Conservation (phyloP, 371 early-diverging fungal genomes). For the Lichtheimia corymbifera region DNA sequence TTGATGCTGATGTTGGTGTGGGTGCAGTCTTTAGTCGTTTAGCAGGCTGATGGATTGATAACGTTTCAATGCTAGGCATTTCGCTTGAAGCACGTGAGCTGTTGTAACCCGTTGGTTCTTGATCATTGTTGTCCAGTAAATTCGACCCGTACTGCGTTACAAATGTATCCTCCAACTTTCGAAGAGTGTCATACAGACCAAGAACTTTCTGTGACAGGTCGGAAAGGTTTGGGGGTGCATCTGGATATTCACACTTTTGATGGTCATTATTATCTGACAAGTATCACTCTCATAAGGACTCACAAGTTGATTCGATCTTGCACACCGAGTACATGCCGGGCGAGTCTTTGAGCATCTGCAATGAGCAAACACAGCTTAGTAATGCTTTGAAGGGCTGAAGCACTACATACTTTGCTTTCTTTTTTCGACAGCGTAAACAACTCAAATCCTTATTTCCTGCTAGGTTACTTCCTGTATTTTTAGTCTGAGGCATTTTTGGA, state of each 20-base stretch:
- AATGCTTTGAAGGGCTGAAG: neutral
- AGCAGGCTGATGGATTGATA: neutral
- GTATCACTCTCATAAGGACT: neutral
- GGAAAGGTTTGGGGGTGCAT: constrained; percentile 50
- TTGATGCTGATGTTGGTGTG: neutral
- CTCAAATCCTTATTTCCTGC: constrained; percentile 39
- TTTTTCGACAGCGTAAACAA: constrained; percentile 52
- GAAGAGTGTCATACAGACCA: constrained; percentile 40
- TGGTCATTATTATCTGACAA: neutral
- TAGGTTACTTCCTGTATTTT: too few species aligned
- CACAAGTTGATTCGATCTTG: constrained; percentile 52
- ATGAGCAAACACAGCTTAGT: neutral
- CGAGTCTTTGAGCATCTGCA: constrained; percentile 52
- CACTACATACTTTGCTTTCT: constrained; percentile 50
- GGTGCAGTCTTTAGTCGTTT: constrained; percentile 3
- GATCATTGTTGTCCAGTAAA: constrained; percentile 4
- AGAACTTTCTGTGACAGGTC: constrained; percentile 50
- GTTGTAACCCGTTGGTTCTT: neutral
- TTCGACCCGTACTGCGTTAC: constrained; percentile 35
- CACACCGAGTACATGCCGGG: constrained; percentile 50
- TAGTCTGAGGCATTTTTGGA: too few species aligned
- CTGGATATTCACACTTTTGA: constrained; percentile 52
- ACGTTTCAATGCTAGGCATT: constrained; percentile 7
- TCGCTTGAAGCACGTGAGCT: constrained; percentile 5
- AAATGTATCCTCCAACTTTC: constrained; percentile 45